Evolutionary conservation across 2,329 filamentous ascomycete genomes (phyloP).

Genomic region (Rutstroemia sp.): DNA sequence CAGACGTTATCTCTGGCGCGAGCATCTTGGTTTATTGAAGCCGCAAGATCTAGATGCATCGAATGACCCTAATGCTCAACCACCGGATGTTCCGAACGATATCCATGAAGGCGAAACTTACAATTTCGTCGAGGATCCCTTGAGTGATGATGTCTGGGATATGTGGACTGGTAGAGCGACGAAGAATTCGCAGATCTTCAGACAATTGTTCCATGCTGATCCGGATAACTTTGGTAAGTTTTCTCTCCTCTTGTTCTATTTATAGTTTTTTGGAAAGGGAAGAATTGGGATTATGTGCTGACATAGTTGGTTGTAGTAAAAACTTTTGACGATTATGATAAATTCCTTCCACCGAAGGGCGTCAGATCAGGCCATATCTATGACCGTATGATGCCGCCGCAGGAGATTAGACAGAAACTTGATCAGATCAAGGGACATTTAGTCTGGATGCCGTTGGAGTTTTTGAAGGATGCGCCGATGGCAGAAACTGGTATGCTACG

Average conservation of each 20-base stretch:
- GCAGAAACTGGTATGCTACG: constrained; percentile 60
- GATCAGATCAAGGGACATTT: constrained; percentile 79
- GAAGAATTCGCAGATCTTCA: constrained; percentile 66
- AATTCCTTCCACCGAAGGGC: constrained; percentile 62
- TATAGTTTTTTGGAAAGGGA: neutral
- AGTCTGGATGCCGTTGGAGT: constrained; percentile 92
- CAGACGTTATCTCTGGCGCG: constrained; percentile 77
- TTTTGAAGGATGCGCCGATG: constrained; percentile 78
- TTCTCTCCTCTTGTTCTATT: neutral
- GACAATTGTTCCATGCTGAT: constrained; percentile 79
- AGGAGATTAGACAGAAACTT: constrained; percentile 68
- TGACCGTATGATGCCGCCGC: constrained; percentile 65
- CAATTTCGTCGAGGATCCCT: constrained; percentile 62
- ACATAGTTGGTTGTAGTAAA: constrained; percentile 47
- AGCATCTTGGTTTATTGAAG: constrained; percentile 77
- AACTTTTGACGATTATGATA: constrained; percentile 84
- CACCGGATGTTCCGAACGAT: constrained; percentile 63
- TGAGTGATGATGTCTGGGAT: constrained; percentile 58
- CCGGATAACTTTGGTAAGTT: constrained; percentile 72
- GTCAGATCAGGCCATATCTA: constrained; percentile 82
- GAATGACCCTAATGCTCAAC: constrained; percentile 65
- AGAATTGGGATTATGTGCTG: neutral
- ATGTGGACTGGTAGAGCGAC: constrained; percentile 64
- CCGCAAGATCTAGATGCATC: constrained; percentile 63
- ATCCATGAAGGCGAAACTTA: constrained; percentile 54